Base-by-base conservation (phyloP, 192 early-diverging fungal species). In the Coemansia sp. region DNA sequence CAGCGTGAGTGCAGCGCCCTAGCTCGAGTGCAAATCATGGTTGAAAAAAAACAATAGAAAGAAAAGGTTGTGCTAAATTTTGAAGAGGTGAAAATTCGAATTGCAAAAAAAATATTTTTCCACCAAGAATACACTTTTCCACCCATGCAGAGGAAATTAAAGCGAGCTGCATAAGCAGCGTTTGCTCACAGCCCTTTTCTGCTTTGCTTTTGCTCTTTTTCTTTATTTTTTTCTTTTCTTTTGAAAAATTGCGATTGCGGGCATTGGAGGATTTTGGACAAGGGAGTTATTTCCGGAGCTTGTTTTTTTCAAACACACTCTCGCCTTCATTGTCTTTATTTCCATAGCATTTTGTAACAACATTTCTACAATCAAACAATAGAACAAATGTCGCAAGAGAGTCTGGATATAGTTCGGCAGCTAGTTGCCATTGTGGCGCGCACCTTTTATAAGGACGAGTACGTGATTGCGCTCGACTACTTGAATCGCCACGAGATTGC, bases 401-500 rank as follows among this genome's bases (percentile, higher is more conserved):
- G 70, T 6, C 29, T 80, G 65, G 74, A 81, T 30, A 75, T 87
- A 13, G 83, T 90, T 13, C 84, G 84, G 49, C 68, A 78, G 31
- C 82, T 93, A 34, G 88, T 93, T 34, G 83, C 85, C 45, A 79
- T 87, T 59, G 91, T 93, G n/a, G 84, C 86, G n/a, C 85, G 95
- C 40, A 91, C 91, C 7, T 97, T 94, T 71, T 95, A 94, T 74
- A 85, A 91, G 66, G 86, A 87, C 25, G 79, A 84, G 37, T 87
- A 87, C 51, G 87, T 97, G 68, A 85, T 94, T 48, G 88, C 93
- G 15, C 75, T 97, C 60, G 93, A 95, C 84, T 84, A 89, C 46
- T 87, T 97, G 21, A 91, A 89, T 65, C 84, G 83, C 52, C 65
- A 85, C 59, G 86, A 87, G 66, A 77, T 89, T 52, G 84, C 90